phyloP scores from a whole-genome alignment of 768 basidiomycete species.

The Agrocybe pediades region DNA sequence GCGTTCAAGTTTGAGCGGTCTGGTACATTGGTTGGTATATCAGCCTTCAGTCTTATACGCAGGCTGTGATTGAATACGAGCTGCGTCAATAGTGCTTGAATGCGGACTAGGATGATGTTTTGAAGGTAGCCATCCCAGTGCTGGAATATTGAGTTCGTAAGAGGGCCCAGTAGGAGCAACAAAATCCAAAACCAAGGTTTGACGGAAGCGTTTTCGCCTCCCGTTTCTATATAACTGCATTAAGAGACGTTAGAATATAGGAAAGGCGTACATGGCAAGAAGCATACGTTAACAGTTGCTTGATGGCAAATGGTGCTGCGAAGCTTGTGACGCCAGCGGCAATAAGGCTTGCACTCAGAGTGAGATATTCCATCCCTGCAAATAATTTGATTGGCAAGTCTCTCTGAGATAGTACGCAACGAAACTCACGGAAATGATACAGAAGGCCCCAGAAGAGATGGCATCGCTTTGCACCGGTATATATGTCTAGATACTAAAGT shows the following conservation, averaged over 20 bases:
- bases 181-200: conserved; percentile 74
- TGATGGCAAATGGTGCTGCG: conserved; percentile 44
- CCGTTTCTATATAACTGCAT: conserved; percentile 56
- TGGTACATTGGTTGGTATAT: conserved; percentile 10
- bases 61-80: conserved; percentile 49
- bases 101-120: conserved; percentile 40
- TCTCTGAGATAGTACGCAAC: no score
- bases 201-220: conserved; percentile 46
- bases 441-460: conserved; percentile 49
- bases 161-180: conserved; percentile 50
- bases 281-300: conserved; percentile 38
- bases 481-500: conserved; percentile 38
- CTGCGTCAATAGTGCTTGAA: conserved; percentile 45
- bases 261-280: neutral
- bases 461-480: conserved; percentile 34
- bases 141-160: conserved; percentile 41
- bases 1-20: conserved; percentile 7
- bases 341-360: conserved; percentile 28
- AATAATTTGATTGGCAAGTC: no score
- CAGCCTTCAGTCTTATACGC: conserved; percentile 62
- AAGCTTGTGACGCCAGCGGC: conserved; percentile 32
- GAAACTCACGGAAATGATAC: conserved; percentile 28
- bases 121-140: conserved; percentile 56
- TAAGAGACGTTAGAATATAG: neutral
- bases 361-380: conserved; percentile 35